These are phyloP conservation scores for Pyrenochaeta sp. DNA, from an alignment of 2,329 filamentous ascomycete species.

Conservation along the genomic window DNA sequence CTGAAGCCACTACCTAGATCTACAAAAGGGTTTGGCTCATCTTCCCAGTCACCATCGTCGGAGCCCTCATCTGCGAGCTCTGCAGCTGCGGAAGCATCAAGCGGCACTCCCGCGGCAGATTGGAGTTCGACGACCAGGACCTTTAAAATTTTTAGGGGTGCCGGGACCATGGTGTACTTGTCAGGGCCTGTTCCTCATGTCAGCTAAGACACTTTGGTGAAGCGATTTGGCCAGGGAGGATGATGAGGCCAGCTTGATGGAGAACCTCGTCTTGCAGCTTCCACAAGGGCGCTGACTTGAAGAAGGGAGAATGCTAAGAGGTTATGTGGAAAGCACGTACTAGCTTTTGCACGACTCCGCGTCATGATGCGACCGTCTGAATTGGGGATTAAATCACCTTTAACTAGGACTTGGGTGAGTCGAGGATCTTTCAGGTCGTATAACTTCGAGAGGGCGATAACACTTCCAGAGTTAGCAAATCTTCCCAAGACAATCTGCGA, in stretches of 20 bases:
- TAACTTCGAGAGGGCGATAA: conserved; percentile 90
- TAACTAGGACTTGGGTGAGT: conserved; percentile 80
- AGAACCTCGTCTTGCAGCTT: not conserved
- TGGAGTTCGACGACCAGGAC: conserved; percentile 91
- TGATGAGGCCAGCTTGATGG: not conserved
- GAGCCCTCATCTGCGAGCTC: conserved; percentile 76
- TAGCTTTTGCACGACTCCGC: conserved; percentile 84
- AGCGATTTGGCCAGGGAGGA: not conserved
- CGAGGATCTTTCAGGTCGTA: conserved; percentile 87
- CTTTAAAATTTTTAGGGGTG: conserved; percentile 94
- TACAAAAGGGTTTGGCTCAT: conserved; percentile 74
- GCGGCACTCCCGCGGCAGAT: conserved; percentile 75
- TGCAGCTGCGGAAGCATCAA: conserved; percentile 66
- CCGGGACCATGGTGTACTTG: conserved; percentile 85
- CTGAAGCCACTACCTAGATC: conserved; percentile 71
- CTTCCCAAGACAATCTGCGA: not conserved
- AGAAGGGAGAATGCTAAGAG: not conserved
- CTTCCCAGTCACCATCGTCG: conserved; percentile 74
- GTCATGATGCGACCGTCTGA: conserved; percentile 86
- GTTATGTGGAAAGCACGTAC: conserved; percentile 56
- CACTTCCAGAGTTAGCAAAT: conserved; percentile 59
- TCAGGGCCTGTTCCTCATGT: conserved; percentile 73
- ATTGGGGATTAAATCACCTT: conserved; percentile 85
- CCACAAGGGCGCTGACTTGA: not conserved
- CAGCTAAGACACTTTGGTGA: conserved; percentile 11